These are phyloP conservation scores for Kuraishia ogatae DNA, from an alignment of 805 yeast genomes.

Conservation along the genomic window DNA sequence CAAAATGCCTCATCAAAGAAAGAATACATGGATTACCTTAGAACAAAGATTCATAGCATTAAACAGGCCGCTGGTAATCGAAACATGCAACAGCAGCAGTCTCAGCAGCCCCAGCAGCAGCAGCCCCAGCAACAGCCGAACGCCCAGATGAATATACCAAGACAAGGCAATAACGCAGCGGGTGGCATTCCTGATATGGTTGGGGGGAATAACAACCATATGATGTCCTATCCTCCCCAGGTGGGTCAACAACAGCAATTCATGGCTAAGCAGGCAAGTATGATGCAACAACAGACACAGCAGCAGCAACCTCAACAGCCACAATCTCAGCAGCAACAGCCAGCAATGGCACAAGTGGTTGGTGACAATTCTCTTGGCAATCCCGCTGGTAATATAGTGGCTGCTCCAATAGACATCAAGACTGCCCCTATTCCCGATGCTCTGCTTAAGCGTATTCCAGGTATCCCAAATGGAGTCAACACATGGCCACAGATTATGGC, in stretches of 20 bases:
- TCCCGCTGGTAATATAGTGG: background rate
- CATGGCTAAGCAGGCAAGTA: conserved; percentile 1
- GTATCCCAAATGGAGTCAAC: conserved; percentile 65
- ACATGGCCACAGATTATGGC: conserved; percentile 79
- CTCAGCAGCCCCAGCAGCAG: conserved; percentile 15
- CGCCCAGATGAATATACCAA: conserved; percentile 14
- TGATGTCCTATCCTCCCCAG: conserved; percentile 12
- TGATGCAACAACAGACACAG: conserved; percentile 16
- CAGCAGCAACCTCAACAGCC: conserved; percentile 17
- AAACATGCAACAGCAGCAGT: conserved; percentile 11
- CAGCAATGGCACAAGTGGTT: background rate
- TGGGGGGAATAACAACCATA: conserved; percentile 1
- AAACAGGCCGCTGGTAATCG: conserved; percentile 29
- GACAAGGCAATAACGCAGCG: conserved; percentile 16
- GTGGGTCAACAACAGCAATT: conserved; percentile 14
- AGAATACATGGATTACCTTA: conserved; percentile 45
- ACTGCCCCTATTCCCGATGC: conserved; percentile 67
- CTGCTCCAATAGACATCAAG: conserved; percentile 34
- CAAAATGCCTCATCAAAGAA: conserved; percentile 47
- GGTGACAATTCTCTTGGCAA: background rate
- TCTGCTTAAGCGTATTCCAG: conserved; percentile 58
- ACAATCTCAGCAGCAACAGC: conserved; percentile 14
- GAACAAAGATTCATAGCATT: conserved; percentile 26
- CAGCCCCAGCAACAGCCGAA: conserved; percentile 16
- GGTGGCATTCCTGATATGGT: conserved; percentile 11